A percentile compares a stretch with the other conserved stretches of the same genome.
Conservation (phyloP, 169 alveolate species). For the Neospora caninum region DNA sequence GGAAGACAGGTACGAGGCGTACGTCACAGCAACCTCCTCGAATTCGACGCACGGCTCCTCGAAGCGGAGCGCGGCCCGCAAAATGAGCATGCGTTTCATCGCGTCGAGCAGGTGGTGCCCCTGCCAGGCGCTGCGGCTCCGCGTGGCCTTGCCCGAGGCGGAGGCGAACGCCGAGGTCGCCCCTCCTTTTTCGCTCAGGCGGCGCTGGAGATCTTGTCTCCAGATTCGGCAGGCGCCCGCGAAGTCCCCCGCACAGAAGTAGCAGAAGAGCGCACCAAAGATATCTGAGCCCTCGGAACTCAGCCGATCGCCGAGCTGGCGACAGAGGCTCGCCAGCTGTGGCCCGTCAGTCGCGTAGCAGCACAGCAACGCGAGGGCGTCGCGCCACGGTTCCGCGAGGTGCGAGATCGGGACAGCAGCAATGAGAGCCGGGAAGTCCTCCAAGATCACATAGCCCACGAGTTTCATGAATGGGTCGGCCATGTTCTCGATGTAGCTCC, state of each 20-base stretch:
- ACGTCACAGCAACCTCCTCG: neutral
- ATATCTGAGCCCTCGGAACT: neutral
- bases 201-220: constrained; percentile 52
- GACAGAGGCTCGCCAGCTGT: neutral
- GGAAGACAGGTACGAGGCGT: neutral
- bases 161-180: neutral
- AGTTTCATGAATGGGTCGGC: constrained; percentile 41
- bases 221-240: constrained; percentile 58
- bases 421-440: neutral
- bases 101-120: constrained; percentile 40
- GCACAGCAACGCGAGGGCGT: neutral
- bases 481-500: constrained; percentile 47
- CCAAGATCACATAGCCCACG: neutral
- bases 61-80: constrained; percentile 17
- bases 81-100: constrained; percentile 51
- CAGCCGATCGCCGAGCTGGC: neutral
- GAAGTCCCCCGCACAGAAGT: constrained; percentile 42
- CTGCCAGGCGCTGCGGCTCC: neutral
- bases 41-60: constrained; percentile 12
- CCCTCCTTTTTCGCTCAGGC: neutral
- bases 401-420: neutral
- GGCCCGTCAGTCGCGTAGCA: neutral
- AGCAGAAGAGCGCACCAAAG: constrained; percentile 50
- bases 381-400: neutral
- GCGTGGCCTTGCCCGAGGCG: neutral